Percentiles rank a stretch among this genome's conserved stretches.
Evolutionary conservation across 164 flowering plant species (phyloP).

Genomic region (Stephania cephalantha): DNA sequence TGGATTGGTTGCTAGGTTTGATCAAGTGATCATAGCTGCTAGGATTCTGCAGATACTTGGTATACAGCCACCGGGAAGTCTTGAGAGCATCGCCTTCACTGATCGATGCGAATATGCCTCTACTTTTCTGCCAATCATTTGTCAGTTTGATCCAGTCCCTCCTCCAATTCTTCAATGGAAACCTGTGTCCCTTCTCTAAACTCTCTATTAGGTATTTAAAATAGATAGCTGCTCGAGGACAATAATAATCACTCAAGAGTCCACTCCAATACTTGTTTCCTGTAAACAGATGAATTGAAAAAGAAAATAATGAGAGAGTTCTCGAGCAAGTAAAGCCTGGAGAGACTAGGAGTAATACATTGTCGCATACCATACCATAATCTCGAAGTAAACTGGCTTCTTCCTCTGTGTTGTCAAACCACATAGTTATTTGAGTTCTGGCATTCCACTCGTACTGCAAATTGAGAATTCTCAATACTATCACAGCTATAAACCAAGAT

Average conservation of each 20-base stretch:
- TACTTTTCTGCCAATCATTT: conserved; percentile 57
- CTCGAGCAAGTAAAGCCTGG: background rate
- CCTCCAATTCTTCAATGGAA: conserved; percentile 51
- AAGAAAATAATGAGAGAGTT: background rate
- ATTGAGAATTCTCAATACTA: background rate
- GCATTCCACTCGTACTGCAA: conserved; percentile 80
- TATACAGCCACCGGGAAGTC: conserved; percentile 40
- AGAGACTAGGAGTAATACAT: background rate
- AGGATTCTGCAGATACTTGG: conserved; percentile 36
- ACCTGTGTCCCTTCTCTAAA: conserved; percentile 35
- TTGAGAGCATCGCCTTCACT: conserved; percentile 42
- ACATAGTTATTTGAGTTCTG: conserved; percentile 77
- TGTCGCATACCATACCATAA: conserved; percentile 59
- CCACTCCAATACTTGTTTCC: conserved; percentile 86
- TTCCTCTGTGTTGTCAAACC: conserved; percentile 68
- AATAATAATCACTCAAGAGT: conserved; percentile 58
- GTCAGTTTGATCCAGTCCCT: conserved; percentile 73
- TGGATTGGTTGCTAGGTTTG: background rate
- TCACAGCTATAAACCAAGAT: background rate
- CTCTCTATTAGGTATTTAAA: conserved; percentile 50
- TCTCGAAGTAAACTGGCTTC: conserved; percentile 74
- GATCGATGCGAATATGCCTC: conserved; percentile 33
- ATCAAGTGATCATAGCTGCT: conserved; percentile 8
- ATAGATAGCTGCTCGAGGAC: conserved; percentile 68
- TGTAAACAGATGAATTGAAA: conserved; percentile 6